Conservation (phyloP, 1,139 yeast genomes). For the Hyphopichia khmerensis region DNA sequence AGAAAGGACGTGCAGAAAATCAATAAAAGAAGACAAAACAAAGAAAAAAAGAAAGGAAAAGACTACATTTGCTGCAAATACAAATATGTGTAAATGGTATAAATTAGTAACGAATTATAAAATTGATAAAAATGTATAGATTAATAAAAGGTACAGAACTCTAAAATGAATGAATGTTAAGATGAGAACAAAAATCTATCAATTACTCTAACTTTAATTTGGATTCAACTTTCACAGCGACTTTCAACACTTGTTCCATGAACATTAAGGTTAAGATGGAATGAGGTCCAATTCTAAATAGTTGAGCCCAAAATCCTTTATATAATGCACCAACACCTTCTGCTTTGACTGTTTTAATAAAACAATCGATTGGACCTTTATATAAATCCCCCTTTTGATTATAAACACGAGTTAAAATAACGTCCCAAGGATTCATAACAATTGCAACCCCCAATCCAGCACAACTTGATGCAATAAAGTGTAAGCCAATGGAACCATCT, state of each 20-base stretch:
- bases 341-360: conserved; percentile 70
- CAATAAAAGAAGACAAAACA: too few species aligned
- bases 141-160: too few species aligned
- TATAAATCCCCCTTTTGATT: conserved; percentile 90
- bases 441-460: conserved; percentile 93
- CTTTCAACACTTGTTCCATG: conserved; percentile 90
- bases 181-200: background rate
- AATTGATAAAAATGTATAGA: too few species aligned
- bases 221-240: conserved; percentile 45
- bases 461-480: conserved; percentile 69
- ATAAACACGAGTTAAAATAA: conserved; percentile 87
- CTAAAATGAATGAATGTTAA: too few species aligned
- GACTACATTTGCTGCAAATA: background rate
- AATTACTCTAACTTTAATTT: conserved; percentile 14
- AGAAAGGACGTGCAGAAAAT: too few species aligned
- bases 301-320: conserved; percentile 93
- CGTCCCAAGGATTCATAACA: conserved; percentile 98
- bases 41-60: too few species aligned
- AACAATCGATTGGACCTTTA: conserved; percentile 85
- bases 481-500: conserved; percentile 67
- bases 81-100: too few species aligned
- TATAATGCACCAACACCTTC: conserved; percentile 91
- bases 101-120: too few species aligned
- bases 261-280: conserved; percentile 86
- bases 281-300: conserved; percentile 92